A percentile compares a stretch with the other conserved stretches of the same genome.
These are phyloP conservation scores for Citeromyces matritensis DNA, from an alignment of 805 yeast genomes.

Conservation along the genomic window DNA sequence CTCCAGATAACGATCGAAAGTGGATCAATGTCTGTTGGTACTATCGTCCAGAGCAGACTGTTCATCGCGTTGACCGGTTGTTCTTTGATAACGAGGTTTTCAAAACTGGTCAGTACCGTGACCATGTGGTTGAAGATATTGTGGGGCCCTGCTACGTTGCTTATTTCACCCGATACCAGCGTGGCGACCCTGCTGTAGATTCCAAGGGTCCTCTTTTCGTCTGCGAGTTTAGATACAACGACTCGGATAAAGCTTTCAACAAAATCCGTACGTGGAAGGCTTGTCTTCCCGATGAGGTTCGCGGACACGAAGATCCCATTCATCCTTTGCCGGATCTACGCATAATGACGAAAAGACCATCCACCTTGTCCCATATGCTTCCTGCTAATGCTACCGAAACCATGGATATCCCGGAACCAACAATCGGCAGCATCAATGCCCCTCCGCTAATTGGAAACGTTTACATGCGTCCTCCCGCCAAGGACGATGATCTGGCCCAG, in stretches of 20 bases:
- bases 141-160: slow-evolving; percentile 91
- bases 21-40: slow-evolving; percentile 97
- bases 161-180: slow-evolving; percentile 85
- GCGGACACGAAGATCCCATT: slow-evolving; percentile 72
- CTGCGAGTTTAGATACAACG: slow-evolving; percentile 92
- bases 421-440: slow-evolving; percentile 68
- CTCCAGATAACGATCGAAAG: slow-evolving; percentile 57
- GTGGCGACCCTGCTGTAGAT: slow-evolving; percentile 82
- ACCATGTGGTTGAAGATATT: slow-evolving; percentile 79
- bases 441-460: slow-evolving; percentile 95
- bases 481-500: slow-evolving; percentile 75
- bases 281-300: slow-evolving; percentile 91
- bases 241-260: slow-evolving; percentile 78
- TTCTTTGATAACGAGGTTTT: slow-evolving; percentile 92
- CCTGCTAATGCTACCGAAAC: slow-evolving; percentile 59
- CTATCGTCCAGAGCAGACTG: slow-evolving; percentile 94
- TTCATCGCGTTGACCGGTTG: slow-evolving; percentile 78
- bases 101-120: slow-evolving; percentile 93
- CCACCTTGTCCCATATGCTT: slow-evolving; percentile 70
- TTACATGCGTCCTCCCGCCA: slow-evolving; percentile 58
- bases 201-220: slow-evolving; percentile 77
- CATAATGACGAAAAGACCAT: slow-evolving; percentile 58
- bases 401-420: slow-evolving; percentile 74
- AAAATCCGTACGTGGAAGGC: slow-evolving; percentile 98
- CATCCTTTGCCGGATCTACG: slow-evolving; percentile 52